Conservation (phyloP, 768 basidiomycete species). For the Collybia nuda region DNA sequence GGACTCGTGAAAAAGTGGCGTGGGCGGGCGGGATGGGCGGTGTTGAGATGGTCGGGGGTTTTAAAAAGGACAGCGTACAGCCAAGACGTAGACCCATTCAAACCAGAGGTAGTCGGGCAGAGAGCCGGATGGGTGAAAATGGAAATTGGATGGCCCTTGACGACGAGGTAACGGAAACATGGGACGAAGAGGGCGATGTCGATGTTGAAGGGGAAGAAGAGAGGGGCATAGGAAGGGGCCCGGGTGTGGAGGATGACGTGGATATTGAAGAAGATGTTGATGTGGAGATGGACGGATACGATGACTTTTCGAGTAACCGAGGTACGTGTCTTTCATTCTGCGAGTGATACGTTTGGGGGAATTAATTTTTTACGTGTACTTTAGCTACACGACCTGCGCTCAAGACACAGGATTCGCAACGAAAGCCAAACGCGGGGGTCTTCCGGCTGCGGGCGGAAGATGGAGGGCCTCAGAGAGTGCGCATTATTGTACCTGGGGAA, state of each 20-base stretch:
- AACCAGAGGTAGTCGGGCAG: slow-evolving; percentile 1
- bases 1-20: slow-evolving; percentile 55
- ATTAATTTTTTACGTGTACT: not conserved
- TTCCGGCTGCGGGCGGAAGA: too few relatives aligned
- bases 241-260: slow-evolving; percentile 20
- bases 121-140: not conserved
- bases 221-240: slow-evolving; percentile 9
- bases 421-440: too few relatives aligned
- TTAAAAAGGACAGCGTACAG: slow-evolving; percentile 18
- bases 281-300: slow-evolving; percentile 6
- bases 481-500: too few relatives aligned
- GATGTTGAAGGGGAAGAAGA: slow-evolving; percentile 1
- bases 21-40: slow-evolving; percentile 63
- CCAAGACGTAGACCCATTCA: not conserved
- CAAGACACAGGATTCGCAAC: too few relatives aligned
- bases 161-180: not conserved
- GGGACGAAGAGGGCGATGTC: slow-evolving; percentile 5
- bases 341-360: not conserved
- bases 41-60: slow-evolving; percentile 44
- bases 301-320: not conserved
- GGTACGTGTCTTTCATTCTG: not conserved
- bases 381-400: not conserved
- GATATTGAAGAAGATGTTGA: slow-evolving; percentile 5
- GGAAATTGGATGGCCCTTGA: not conserved
- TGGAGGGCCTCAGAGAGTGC: too few relatives aligned